phyloP scores from a whole-genome alignment of 1,284 basidiomycete species.

The Papiliotrema terrestris region DNA sequence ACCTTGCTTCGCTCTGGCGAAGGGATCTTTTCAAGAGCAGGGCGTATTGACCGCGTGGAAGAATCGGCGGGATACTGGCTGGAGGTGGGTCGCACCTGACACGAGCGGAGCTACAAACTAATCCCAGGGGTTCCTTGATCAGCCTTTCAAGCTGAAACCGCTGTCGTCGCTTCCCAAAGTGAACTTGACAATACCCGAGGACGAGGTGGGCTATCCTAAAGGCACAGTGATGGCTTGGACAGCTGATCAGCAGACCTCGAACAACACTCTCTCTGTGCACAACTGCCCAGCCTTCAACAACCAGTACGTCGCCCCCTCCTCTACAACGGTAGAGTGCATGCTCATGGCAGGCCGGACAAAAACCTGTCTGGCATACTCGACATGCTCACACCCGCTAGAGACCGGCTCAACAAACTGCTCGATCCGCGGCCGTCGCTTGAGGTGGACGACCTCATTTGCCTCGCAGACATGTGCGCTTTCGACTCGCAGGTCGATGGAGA shows the following conservation, averaged over 20 bases:
- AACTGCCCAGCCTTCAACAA: conserved; percentile 62
- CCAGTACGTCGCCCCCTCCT: conserved; percentile 7
- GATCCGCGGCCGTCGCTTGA: conserved; percentile 60
- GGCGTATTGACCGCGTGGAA: conserved; percentile 61
- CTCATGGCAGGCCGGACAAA: conserved; percentile 52
- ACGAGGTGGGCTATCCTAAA: conserved; percentile 10
- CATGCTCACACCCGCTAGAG: conserved; percentile 53
- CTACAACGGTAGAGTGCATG: neutral
- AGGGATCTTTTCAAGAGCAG: conserved; percentile 65
- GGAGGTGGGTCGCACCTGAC: conserved; percentile 56
- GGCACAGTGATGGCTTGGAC: conserved; percentile 2
- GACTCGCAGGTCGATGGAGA: conserved; percentile 55
- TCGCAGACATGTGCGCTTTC: conserved; percentile 74
- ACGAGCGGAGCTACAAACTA: conserved; percentile 49
- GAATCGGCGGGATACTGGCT: conserved; percentile 67
- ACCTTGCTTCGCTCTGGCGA: conserved; percentile 46
- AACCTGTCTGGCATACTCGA: conserved; percentile 53
- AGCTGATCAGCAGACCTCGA: conserved; percentile 49
- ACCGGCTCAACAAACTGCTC: conserved; percentile 56
- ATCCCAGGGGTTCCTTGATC: conserved; percentile 22
- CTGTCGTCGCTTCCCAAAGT: conserved; percentile 14
- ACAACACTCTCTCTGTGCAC: conserved; percentile 69
- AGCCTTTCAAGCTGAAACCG: conserved; percentile 17
- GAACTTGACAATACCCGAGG: conserved; percentile 39
- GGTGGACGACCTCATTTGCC: conserved; percentile 56